Conservation (phyloP, 805 yeast genomes). For the Candida khao-thaluensis region DNA sequence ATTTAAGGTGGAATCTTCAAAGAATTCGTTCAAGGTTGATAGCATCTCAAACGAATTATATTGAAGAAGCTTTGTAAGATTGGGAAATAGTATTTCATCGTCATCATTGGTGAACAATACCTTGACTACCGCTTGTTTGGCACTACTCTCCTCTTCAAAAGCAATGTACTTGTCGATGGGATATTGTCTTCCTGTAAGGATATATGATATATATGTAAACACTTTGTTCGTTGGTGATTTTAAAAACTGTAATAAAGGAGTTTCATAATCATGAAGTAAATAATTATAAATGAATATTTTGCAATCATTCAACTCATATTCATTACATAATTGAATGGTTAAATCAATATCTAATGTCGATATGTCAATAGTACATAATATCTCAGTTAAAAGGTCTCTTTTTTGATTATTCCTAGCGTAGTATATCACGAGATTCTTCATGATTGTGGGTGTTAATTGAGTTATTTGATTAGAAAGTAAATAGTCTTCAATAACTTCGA, state of each 20-base stretch:
- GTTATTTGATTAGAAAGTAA: slow-evolving; percentile 47
- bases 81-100: slow-evolving; percentile 65
- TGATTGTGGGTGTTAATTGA: slow-evolving; percentile 58
- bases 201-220: slow-evolving; percentile 58
- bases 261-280: slow-evolving; percentile 63
- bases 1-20: slow-evolving; percentile 76
- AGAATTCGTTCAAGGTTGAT: slow-evolving; percentile 71
- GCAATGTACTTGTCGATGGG: slow-evolving; percentile 62
- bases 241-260: slow-evolving; percentile 68
- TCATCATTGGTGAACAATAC: slow-evolving; percentile 43
- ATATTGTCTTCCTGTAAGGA: slow-evolving; percentile 74
- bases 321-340: slow-evolving; percentile 60
- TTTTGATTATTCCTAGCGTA: slow-evolving; percentile 38
- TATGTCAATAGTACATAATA: slow-evolving; percentile 69
- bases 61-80: slow-evolving; percentile 56
- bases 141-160: slow-evolving; percentile 28
- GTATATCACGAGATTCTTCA: slow-evolving; percentile 58
- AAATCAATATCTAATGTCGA: slow-evolving; percentile 73
- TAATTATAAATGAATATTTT: slow-evolving; percentile 69
- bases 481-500: slow-evolving; percentile 51
- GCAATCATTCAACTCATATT: slow-evolving; percentile 58
- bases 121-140: slow-evolving; percentile 54
- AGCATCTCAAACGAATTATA: slow-evolving; percentile 60
- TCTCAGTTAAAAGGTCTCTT: slow-evolving; percentile 57
- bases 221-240: slow-evolving; percentile 27